Evolutionary conservation across 2,329 filamentous ascomycete genomes (phyloP), one percentile per base, ranked within the genome.

Genomic region (Aspergillus transmontanensis): DNA sequence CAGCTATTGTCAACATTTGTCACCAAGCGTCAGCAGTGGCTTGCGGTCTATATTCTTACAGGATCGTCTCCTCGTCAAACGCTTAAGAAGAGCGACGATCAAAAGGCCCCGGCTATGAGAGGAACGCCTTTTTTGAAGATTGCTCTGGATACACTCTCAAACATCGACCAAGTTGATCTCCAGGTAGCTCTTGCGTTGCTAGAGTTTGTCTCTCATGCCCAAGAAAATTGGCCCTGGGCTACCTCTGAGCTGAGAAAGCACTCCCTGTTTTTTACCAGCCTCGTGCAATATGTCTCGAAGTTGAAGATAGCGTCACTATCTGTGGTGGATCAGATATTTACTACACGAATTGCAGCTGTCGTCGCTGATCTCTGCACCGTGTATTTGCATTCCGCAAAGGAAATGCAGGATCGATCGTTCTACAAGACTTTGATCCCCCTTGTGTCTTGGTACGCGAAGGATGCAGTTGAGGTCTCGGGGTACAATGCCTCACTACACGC

Each of bases 151-250:
- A 85, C 87, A 62, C 82, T 98, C 43, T 85, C 86, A 21, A 83
- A 83, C 12, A 87, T 97, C 64, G 84, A 86, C 28, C 81, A 85
- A 1, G 76, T 94, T 26, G 83, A 90, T 10, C 83, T 86, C n/a
- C 81, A 82, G 39, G 87, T 93, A 66, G 87, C 89, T 4, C 81
- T 93, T 26, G 88, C 91, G 0, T 88, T 97, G 70, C 83, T 99
- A 19, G 89, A 94, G 70, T 98, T 98, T 75, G 87, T 97, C 43
- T 89, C 92, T 2, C 88, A 91, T 3, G 92, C 94, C 5, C 94
- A 97, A 73, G 95, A 97, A 76, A 92, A 93, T 73, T 98, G 94
- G 94, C 91, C 94, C 1, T 97, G 94, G 92, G 94, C 93, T 1
- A 93, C 96, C 61, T 90, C 92, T 61, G 89, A 90, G 45, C 81